A percentile compares a stretch with the other conserved stretches of the same genome.
These are phyloP conservation scores for Mycosarcoma mackinlayi DNA, from an alignment of 1,284 basidiomycete genomes.

Conservation along the genomic window DNA sequence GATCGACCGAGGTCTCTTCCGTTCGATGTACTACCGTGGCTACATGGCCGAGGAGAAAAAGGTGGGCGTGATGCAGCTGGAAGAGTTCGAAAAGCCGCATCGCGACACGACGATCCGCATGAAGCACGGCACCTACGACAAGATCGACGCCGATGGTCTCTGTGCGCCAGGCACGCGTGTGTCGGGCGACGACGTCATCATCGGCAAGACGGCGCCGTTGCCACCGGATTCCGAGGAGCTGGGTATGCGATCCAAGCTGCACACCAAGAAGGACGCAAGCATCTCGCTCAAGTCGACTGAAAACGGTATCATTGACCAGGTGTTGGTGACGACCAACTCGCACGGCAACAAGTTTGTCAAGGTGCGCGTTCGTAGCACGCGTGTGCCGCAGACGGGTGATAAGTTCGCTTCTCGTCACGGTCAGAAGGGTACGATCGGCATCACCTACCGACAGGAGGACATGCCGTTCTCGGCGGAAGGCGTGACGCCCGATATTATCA, in stretches of 20 bases:
- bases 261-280: slow-evolving; percentile 92
- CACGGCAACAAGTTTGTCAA: slow-evolving; percentile 99
- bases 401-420: slow-evolving; percentile 99
- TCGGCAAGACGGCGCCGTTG: slow-evolving; percentile 97
- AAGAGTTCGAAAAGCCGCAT: slow-evolving; percentile 97
- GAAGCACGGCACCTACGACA: slow-evolving; percentile 99
- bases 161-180: slow-evolving; percentile 96
- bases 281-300: slow-evolving; percentile 98
- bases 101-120: slow-evolving; percentile 92
- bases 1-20: slow-evolving; percentile 96
- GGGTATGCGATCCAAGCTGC: slow-evolving; percentile 89
- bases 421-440: slow-evolving; percentile 99
- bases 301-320: slow-evolving; percentile 96
- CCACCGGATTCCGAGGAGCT: slow-evolving; percentile 96
- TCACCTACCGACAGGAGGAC: slow-evolving; percentile 98
- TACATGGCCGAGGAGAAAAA: slow-evolving; percentile 98
- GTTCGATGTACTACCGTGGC: slow-evolving; percentile 97
- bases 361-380: slow-evolving; percentile 92
- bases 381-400: slow-evolving; percentile 96
- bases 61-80: slow-evolving; percentile 81
- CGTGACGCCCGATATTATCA: slow-evolving; percentile 94
- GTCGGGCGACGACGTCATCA: slow-evolving; percentile 96
- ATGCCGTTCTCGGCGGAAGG: slow-evolving; percentile 99
- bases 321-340: slow-evolving; percentile 93
- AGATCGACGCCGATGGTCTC: slow-evolving; percentile 93